A percentile compares a stretch with the other conserved stretches of the same genome.
These are phyloP conservation scores for Phytophthora syringae DNA, from an alignment of 352 stramenopile genomes.

Conservation along the genomic window DNA sequence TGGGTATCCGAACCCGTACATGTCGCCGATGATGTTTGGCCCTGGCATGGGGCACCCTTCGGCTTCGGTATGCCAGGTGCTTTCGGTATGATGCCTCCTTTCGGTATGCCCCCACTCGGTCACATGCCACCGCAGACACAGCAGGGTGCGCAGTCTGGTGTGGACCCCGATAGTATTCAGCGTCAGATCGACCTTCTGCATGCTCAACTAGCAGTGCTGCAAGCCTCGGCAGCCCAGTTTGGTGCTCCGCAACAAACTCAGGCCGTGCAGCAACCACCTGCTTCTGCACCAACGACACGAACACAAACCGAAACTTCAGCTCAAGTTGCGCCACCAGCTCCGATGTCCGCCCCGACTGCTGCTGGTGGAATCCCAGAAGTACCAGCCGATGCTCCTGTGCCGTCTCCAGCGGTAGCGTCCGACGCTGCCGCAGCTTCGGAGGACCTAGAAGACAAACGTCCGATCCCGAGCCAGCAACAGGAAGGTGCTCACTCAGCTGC, in stretches of 20 bases:
- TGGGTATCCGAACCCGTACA: slow-evolving; percentile 61
- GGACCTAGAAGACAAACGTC: slow-evolving; percentile 51
- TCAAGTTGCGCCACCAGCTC: slow-evolving; percentile 12
- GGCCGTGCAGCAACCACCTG: slow-evolving; percentile 15
- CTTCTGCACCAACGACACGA: slow-evolving; percentile 12
- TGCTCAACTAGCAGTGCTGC: slow-evolving; percentile 55
- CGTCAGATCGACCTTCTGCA: slow-evolving; percentile 61
- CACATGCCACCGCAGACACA: slow-evolving; percentile 30
- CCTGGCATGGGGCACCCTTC: slow-evolving; percentile 48
- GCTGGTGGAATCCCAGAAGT: slow-evolving; percentile 2
- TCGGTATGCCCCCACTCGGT: slow-evolving; percentile 41
- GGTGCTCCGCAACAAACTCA: slow-evolving; percentile 16
- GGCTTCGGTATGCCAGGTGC: slow-evolving; percentile 61
- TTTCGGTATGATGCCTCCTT: slow-evolving; percentile 64
- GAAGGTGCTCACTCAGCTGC: slow-evolving; percentile 4
- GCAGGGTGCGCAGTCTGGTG: slow-evolving; percentile 28
- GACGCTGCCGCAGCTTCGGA: slow-evolving; percentile 14
- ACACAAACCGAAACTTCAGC: slow-evolving; percentile 3
- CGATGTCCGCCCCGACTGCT: slow-evolving; percentile 12
- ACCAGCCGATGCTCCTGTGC: slow-evolving; percentile 7
- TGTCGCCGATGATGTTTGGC: slow-evolving; percentile 68
- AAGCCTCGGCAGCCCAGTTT: slow-evolving; percentile 43
- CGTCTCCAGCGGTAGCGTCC: slow-evolving; percentile 1
- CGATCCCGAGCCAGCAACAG: slow-evolving; percentile 26
- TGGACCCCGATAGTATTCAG: slow-evolving; percentile 58